Base-by-base conservation (phyloP, 768 basidiomycete species). In the Auricularia heimuer region DNA sequence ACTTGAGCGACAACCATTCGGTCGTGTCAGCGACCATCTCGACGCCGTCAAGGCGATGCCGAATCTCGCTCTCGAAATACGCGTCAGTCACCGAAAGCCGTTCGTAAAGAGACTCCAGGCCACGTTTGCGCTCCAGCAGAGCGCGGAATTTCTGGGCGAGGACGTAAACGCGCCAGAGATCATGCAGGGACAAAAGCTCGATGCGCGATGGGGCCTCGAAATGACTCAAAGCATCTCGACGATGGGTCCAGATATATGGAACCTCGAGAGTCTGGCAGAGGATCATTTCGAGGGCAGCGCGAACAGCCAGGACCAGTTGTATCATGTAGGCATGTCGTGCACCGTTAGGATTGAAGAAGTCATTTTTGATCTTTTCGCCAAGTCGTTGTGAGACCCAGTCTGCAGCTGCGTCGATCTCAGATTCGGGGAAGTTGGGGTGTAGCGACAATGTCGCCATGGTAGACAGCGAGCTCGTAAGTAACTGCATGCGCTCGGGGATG, bases 401-500 rank as follows among this genome's bases (percentile, higher is more conserved):
- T 24, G 94, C 88, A 4, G 95, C 95, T 62, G 84, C 86, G 63
- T 83, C 82, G 18, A 95, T 76, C 66, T 97, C 91, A 29, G 83
- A 82, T 68, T 87, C 85, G 6, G 85, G 84, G 67, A 92, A 81
- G 39, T 83, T 80, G 56, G 81, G 80, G 69, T 87, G 84, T 8
- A 83, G 72, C 39, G 85, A 85, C 61, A 88, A 76, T 3, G 82
- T 82, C 2, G 89, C 80, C 33, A 81, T 81, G 35, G 78, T 74
- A 1, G 91, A 91, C n/a, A 97, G 76, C 0, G 93, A 89, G 24
- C 90, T 92, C 24, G 86, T 89, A 14, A 88, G 85, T 21, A 98
- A 82, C 74, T 96, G 94, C 89, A 95, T 94, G 61, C 97, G 89
- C 73, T 99, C 97, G 1, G 97, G 97, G 44, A 92, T 85, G 75